phyloP scores from a whole-genome alignment of 352 stramenopile species.

The Phytophthora pisi region DNA sequence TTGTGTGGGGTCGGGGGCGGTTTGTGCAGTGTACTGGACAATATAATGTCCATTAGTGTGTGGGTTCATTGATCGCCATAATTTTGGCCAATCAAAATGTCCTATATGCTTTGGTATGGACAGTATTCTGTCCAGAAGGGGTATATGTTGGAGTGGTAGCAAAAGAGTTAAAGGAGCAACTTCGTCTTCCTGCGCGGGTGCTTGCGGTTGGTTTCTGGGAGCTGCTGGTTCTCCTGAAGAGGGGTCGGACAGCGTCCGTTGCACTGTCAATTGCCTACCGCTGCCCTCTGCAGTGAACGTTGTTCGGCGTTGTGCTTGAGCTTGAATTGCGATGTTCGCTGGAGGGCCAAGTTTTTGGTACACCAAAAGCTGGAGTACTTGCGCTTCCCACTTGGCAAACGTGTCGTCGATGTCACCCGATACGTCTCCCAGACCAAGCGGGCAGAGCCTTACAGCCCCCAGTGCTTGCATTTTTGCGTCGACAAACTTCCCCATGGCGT shows the following conservation, averaged over 20 bases:
- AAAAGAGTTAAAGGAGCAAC: neutral
- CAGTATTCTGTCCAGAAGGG: too few species aligned
- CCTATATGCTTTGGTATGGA: too few species aligned
- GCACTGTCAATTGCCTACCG: neutral
- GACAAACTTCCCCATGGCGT: conserved; percentile 92
- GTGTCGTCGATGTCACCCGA: conserved; percentile 74
- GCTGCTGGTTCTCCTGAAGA: neutral
- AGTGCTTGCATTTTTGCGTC: conserved; percentile 82
- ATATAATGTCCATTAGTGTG: too few species aligned
- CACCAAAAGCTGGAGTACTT: conserved; percentile 42
- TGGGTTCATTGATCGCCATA: too few species aligned
- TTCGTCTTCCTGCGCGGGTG: neutral
- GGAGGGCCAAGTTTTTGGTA: conserved; percentile 8
- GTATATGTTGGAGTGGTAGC: too few species aligned
- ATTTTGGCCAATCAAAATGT: too few species aligned
- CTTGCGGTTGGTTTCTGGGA: neutral
- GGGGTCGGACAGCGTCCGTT: neutral
- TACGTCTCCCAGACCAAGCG: conserved; percentile 92
- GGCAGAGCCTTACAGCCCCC: conserved; percentile 68
- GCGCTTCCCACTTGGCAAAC: conserved; percentile 65
- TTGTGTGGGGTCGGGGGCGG: too few species aligned
- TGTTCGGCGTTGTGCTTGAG: neutral
- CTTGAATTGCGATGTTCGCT: neutral
- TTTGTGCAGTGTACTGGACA: too few species aligned
- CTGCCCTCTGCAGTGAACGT: neutral